Base-by-base conservation (phyloP, 2,329 filamentous ascomycete genomes). In the Huntiella moniliformis region DNA sequence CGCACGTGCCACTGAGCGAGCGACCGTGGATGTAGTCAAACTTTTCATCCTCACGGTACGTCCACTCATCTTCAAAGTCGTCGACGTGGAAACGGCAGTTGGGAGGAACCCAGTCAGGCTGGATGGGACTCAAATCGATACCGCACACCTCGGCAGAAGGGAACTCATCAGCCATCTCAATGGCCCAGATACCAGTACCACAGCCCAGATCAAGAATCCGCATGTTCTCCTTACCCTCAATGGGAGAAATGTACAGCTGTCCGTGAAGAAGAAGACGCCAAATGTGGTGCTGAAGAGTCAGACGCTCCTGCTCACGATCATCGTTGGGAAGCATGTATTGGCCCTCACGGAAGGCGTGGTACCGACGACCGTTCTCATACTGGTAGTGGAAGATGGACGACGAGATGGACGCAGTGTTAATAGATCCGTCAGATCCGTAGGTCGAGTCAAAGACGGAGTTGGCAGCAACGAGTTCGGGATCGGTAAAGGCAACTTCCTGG, bases 21-120 rank as follows among this genome's bases (percentile, higher is more conserved):
- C 51, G 49, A 4, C 46, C 51, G 44, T 52, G 51, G 52, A 64
- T 56, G 50, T 54, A 60, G 51, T 60, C 57, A 49, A 60, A 61
- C 18, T 52, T 53, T 22, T 60, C 54, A 54, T 73, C 67, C 7
- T 51, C 45, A 2, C 53, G 53, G 48, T 60, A 63, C 52, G 63
- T 59, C 63, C 63, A 65, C 15, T 57, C 53, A n/a, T 69, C 64
- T 54, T 76, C 73, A 33, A 72, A 70, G 54, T 82, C 76, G 54
- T 82, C 77, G 33, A 81, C 68, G 47, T 77, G 65, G 53, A 81
- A 81, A 47, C 69, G 66, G 49, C 76, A 71, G 53, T 81, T 81
- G 22, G 65, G 62, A 1, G 74, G 74, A 3, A 77, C 67, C 60
- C 67, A 69, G 22, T 63, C 62, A 2, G 71, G 71, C 54, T 77